Conservation (phyloP, 73 alveolate genomes). For the Symbiodinium pilosum region DNA sequence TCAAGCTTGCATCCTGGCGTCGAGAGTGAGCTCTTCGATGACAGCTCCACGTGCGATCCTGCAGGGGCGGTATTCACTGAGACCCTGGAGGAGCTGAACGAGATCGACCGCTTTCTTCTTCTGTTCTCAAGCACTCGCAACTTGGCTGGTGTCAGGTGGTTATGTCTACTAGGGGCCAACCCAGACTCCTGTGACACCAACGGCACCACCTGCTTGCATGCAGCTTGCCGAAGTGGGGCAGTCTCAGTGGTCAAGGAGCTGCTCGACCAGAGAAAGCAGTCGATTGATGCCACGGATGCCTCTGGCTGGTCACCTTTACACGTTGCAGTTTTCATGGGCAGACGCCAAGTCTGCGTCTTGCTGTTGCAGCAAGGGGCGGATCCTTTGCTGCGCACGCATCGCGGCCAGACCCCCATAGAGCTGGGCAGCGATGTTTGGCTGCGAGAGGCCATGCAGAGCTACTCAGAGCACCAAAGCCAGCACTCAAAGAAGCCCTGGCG, state of each 20-base stretch:
- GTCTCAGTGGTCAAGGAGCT: slow-evolving; percentile 37
- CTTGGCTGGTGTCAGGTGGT: slow-evolving; percentile 84
- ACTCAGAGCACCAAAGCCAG: slow-evolving; percentile 28
- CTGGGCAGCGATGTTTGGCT: slow-evolving; percentile 83
- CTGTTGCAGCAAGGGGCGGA: slow-evolving; percentile 77
- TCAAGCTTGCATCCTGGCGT: slow-evolving; percentile 39
- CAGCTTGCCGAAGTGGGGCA: slow-evolving; percentile 86
- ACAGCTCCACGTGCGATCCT: slow-evolving; percentile 49
- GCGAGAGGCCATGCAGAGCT: slow-evolving; percentile 47
- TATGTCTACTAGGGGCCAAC: slow-evolving; percentile 60
- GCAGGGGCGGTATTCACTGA: slow-evolving; percentile 81
- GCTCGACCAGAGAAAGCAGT: slow-evolving; percentile 22
- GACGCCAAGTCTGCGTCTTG: slow-evolving; percentile 41
- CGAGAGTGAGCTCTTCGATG: slow-evolving; percentile 75
- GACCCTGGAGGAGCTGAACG: slow-evolving; percentile 81
- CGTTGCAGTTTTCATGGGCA: slow-evolving; percentile 91
- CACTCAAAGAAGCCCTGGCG: background rate
- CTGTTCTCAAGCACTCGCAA: slow-evolving; percentile 73
- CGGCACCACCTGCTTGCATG: slow-evolving; percentile 85
- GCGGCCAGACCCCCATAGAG: slow-evolving; percentile 63
- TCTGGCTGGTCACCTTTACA: slow-evolving; percentile 91
- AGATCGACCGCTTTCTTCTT: slow-evolving; percentile 78
- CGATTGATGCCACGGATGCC: slow-evolving; percentile 74
- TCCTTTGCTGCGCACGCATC: slow-evolving; percentile 33
- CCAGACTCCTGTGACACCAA: slow-evolving; percentile 87